Evolutionary conservation across 2,329 filamentous ascomycete species (phyloP), one percentile per base, ranked within the genome.

Genomic region (Sphaerulina musiva): DNA sequence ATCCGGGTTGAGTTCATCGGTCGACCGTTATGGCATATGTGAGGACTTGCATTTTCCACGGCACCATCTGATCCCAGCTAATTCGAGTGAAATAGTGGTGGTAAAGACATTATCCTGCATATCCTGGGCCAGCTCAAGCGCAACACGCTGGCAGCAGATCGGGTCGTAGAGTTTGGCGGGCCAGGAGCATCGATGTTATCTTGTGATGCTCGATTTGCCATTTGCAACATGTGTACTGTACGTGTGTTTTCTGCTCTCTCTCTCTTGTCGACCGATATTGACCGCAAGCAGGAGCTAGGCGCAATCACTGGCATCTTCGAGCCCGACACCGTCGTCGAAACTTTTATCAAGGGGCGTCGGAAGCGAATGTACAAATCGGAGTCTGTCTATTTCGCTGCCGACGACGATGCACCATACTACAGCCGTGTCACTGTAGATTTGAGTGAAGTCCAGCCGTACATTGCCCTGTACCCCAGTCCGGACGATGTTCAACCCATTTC

Each of bases 141-240:
- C 7, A 56, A 59, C 38, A 57, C 57, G 6, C 26, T 41, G 1
- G 51, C 51, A 8, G 48, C 57, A 4, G 54, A 57, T 14, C 20
- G 55, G 17, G 45, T 57, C 3, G 48, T 57, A 1, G 55, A 57
- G 34, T 57, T 57, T 38, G 39, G 29, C 1, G 55, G 55, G 2
- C 38, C 39, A 11, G 50, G 54, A n/a, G 36, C 23, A 6, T 12
- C 14, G 9, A 8, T 17, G 6, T 38, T 53, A 10, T 53, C 50
- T 6, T 38, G 31, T 17, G 54, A 57, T 41, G 54, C 51, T 14
- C 23, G 54, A 4, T 57, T 57, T 26, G 50, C 54, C 9, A 57
- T 57, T 23, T 53, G 50, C 46, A 54, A 57, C 23, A 57, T 57
- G 54, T 57, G 54, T 46, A 57, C 54, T 10, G 42, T 36, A 36